These are phyloP conservation scores for Macrolepiota fuliginosa DNA, from an alignment of 768 basidiomycete species.

Conservation along the genomic window DNA sequence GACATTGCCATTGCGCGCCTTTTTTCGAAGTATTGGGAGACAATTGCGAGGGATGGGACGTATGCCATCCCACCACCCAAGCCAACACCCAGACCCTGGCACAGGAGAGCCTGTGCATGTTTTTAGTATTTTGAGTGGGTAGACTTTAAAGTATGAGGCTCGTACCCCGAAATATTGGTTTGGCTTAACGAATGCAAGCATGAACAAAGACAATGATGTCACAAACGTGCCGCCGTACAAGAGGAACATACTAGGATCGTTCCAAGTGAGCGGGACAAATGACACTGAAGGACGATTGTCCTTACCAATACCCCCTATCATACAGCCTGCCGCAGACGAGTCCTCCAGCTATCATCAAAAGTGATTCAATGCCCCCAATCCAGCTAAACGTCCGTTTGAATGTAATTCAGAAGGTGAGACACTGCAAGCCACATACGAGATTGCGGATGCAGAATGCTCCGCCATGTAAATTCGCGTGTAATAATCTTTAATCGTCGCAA, in stretches of 20 bases:
- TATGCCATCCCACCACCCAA: conserved; percentile 39
- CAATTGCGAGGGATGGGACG: conserved; percentile 36
- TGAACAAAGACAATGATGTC: conserved; percentile 35
- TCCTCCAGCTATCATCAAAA: conserved; percentile 39
- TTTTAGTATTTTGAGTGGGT: background rate
- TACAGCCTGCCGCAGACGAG: conserved; percentile 40
- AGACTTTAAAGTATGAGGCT: background rate
- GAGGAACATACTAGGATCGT: conserved; percentile 24
- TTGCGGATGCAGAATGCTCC: conserved; percentile 31
- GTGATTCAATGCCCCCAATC: conserved; percentile 39
- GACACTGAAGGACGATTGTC: conserved; percentile 14
- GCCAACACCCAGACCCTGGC: conserved; percentile 43
- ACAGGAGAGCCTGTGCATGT: conserved; percentile 33
- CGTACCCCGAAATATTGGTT: conserved; percentile 41
- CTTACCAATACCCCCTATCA: conserved; percentile 47
- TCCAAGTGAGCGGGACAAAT: background rate
- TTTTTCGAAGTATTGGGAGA: conserved; percentile 39
- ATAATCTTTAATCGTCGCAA: conserved; percentile 27
- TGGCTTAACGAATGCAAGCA: conserved; percentile 43
- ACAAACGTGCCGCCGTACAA: conserved; percentile 34
- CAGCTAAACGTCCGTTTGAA: conserved; percentile 10
- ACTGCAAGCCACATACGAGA: conserved; percentile 30
- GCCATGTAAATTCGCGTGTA: conserved; percentile 35
- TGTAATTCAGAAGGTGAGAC: background rate
- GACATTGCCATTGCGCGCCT: conserved; percentile 42